Evolutionary conservation across 2,329 filamentous ascomycete genomes (phyloP).

Genomic region (Teratosphaeria gauchensis): DNA sequence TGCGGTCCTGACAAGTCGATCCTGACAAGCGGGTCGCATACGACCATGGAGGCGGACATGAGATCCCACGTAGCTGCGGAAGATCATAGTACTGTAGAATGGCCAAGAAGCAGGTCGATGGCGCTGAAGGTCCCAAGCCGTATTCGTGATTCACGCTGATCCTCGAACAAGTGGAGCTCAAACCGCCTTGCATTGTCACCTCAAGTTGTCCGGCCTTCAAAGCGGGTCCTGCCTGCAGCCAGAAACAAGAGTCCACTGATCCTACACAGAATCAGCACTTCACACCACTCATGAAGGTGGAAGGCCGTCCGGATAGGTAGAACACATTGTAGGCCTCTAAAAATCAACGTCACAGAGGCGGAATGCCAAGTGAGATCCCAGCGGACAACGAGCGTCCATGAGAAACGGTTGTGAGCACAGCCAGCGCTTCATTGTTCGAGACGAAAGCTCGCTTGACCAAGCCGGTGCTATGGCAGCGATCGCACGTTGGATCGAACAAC

Average conservation of each 20-base stretch:
- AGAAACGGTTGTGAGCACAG: background rate
- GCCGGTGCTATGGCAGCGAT: background rate
- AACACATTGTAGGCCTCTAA: too few relatives aligned
- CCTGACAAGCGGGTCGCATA: background rate
- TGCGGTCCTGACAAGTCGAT: too few relatives aligned
- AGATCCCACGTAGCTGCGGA: background rate
- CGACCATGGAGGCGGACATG: background rate
- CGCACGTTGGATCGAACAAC: too few relatives aligned
- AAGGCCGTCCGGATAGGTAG: too few relatives aligned
- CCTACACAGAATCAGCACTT: too few relatives aligned
- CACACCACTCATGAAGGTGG: too few relatives aligned
- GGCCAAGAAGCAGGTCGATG: background rate
- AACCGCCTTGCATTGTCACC: background rate
- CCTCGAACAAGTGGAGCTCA: background rate
- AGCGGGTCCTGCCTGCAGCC: too few relatives aligned
- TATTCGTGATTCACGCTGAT: background rate
- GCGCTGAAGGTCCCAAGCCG: background rate
- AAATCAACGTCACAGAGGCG: too few relatives aligned
- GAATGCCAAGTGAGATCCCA: background rate
- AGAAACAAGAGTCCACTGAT: too few relatives aligned
- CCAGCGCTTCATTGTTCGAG: background rate
- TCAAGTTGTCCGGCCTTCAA: background rate
- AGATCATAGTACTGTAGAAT: background rate
- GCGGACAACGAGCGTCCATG: background rate
- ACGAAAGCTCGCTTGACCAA: background rate